Evolutionary conservation across 805 yeast species (phyloP).

Genomic region (Metschnikowia picachoensis): DNA sequence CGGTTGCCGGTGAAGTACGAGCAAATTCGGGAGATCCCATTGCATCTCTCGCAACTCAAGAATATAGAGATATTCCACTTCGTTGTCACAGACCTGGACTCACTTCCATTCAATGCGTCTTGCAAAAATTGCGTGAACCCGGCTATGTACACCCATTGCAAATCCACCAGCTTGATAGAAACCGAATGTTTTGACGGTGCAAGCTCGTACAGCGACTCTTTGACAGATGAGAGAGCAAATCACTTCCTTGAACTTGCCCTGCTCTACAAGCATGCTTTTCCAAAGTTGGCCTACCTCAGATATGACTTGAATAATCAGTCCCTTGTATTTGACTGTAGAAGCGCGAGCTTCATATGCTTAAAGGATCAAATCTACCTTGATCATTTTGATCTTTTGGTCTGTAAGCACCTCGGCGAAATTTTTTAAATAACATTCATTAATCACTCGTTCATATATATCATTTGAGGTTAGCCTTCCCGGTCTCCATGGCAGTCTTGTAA

Average conservation of each 20-base stretch:
- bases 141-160: slow-evolving; percentile 8
- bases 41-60: background rate
- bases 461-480: slow-evolving; percentile 12
- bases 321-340: slow-evolving; percentile 9
- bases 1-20: slow-evolving; percentile 11
- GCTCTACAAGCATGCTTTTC: background rate
- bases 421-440: background rate
- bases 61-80: slow-evolving; percentile 9
- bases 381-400: slow-evolving; percentile 5
- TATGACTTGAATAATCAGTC: slow-evolving; percentile 13
- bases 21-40: slow-evolving; percentile 8
- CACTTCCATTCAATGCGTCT: background rate
- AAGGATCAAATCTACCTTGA: slow-evolving; percentile 3
- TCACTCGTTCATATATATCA: background rate
- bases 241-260: slow-evolving; percentile 7
- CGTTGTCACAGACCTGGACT: slow-evolving; percentile 11
- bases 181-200: slow-evolving; percentile 15
- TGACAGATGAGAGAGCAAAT: slow-evolving; percentile 8
- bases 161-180: slow-evolving; percentile 12
- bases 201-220: slow-evolving; percentile 6
- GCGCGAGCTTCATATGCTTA: background rate
- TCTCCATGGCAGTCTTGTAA: slow-evolving; percentile 33
- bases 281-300: slow-evolving; percentile 6
- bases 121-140: slow-evolving; percentile 10
- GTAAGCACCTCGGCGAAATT: background rate